Base-by-base conservation (phyloP, 768 basidiomycete genomes). In the Trametes gibbosa region DNA sequence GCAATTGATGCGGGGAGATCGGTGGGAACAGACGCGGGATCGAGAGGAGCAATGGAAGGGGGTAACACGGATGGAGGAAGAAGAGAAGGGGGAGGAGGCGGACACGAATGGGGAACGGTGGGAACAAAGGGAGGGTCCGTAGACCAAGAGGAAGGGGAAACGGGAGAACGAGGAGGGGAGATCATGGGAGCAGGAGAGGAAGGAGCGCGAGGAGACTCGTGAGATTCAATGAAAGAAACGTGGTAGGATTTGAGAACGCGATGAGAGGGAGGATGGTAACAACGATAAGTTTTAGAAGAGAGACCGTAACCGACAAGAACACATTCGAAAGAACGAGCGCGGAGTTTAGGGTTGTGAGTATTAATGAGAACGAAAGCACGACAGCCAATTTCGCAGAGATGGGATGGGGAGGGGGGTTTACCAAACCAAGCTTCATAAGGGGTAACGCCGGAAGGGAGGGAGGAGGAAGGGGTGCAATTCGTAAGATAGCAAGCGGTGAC, bases 311-410 rank as follows among this genome's bases (percentile, higher is more conserved):
- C 68, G 19, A 71, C 62, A 3, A 72, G 61, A 1, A 68, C 53
- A 24, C 66, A 66, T 41, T 67, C 66, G 4, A 62, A 16, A 0
- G 68, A 66, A 1, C 64, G 50, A 0, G 43, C 54, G 23, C 60
- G 41, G 3, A 68, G 51, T 35, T 72, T 72, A 0, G 65, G 65
- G 32, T 67, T 66, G 39, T 68, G 59, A 0, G 48, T 29, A 16
- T 50, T 53, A 24, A 67, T 61, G 5, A 64, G 61, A 0, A 70
- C 69, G 25, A 64, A 72, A 0, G 65, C 68, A 0, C 53, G 34
- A 6, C 58, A 69, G 2, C 72, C 72, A 8, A 69, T 66, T 39
- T 69, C 68, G 0, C 69, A 54, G 1, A 73, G 60, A 50, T 70
- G 63, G 4, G 53, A 56, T 0, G 69, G 40, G 21, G 64, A 53